phyloP scores from a whole-genome alignment of 306 rosid species.

The Pachyrhizus erosus region DNA sequence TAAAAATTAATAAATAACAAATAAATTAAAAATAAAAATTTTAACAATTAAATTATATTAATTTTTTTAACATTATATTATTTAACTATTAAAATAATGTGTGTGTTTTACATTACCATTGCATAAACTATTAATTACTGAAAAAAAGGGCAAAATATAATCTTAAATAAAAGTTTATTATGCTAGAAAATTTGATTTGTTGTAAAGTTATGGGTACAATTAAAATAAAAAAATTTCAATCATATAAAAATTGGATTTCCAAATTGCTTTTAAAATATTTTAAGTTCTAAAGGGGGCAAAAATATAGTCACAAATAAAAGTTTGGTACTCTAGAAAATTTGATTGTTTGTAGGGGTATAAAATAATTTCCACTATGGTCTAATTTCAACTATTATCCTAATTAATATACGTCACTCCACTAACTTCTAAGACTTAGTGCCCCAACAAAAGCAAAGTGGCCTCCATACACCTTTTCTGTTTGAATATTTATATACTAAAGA shows the following conservation, averaged over 20 bases:
- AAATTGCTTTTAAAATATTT: conserved; percentile 16
- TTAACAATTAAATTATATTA: no score
- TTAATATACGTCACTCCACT: conserved; percentile 58
- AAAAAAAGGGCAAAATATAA: no score
- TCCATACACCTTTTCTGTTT: conserved; percentile 56
- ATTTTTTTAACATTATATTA: no score
- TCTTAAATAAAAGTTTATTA: conserved; percentile 33
- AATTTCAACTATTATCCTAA: conserved; percentile 46
- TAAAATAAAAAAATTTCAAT: not conserved
- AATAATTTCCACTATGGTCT: conserved; percentile 61
- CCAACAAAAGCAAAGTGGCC: conserved; percentile 84
- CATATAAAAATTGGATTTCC: not conserved
- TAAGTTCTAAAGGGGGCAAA: not conserved
- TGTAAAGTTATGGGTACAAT: conserved; percentile 43
- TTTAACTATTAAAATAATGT: no score
- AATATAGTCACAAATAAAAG: conserved; percentile 19
- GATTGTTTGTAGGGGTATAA: conserved; percentile 47
- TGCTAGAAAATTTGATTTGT: conserved; percentile 32
- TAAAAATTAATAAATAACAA: no score
- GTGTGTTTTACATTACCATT: no score
- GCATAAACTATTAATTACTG: no score
- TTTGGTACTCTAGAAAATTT: conserved; percentile 38
- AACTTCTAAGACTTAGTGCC: conserved; percentile 67
- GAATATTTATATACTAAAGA: conserved; percentile 50
- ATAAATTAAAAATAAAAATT: no score